Conservation (phyloP, 2,329 filamentous ascomycete genomes). For the Botryotinia globosa region DNA sequence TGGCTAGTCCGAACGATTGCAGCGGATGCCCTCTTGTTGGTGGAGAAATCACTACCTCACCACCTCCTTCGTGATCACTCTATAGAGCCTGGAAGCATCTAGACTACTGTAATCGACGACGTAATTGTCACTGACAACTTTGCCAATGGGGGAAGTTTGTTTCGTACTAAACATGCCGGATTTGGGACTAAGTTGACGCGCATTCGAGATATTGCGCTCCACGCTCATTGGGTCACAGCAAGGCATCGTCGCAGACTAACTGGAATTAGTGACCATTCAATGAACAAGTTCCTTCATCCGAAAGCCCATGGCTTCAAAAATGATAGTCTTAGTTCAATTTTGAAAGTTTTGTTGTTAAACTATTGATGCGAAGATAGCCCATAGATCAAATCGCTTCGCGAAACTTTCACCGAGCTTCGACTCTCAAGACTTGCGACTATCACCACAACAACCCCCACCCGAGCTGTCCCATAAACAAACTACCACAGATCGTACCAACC, state of each 20-base stretch:
- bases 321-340: background rate
- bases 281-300: background rate
- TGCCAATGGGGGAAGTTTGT: background rate
- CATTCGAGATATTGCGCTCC: background rate
- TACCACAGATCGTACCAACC: slow-evolving; percentile 12
- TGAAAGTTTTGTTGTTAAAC: too few relatives aligned
- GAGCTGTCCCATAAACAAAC: slow-evolving; percentile 6
- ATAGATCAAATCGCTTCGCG: background rate
- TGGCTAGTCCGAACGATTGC: background rate
- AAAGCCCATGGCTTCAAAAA: background rate
- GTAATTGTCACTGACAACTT: background rate
- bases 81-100: background rate
- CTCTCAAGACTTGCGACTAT: slow-evolving; percentile 5
- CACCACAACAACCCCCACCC: slow-evolving; percentile 19
- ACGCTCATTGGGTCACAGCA: background rate
- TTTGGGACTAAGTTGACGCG: background rate
- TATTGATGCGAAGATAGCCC: background rate
- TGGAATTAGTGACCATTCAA: background rate
- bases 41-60: background rate
- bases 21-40: background rate
- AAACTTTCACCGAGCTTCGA: slow-evolving; percentile 2
- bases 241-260: background rate
- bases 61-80: background rate
- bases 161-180: background rate
- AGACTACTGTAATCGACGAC: background rate